A percentile compares a stretch with the other conserved stretches of the same genome.
Conservation (phyloP, 2,329 filamentous ascomycete species). For the Metarhizium sp. region DNA sequence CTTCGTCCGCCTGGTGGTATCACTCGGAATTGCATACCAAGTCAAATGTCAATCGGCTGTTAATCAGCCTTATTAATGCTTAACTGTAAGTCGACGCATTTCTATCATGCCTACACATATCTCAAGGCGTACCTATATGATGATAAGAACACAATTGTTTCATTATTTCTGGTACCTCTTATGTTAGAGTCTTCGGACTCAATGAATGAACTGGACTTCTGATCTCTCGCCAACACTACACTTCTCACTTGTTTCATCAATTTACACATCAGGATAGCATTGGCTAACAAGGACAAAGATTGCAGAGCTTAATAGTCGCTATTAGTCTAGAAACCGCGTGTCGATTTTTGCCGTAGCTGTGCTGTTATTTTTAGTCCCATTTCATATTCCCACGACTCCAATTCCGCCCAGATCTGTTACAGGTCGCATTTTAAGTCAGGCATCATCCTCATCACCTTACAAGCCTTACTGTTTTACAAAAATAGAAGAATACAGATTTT, state of each 20-base stretch:
- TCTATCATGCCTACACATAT: background rate
- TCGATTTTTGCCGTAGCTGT: background rate
- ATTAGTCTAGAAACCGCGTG: background rate
- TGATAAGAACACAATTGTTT: conserved; percentile 56
- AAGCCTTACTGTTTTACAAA: conserved; percentile 10
- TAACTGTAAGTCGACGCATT: conserved; percentile 7
- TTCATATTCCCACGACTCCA: background rate
- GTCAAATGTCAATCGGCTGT: background rate
- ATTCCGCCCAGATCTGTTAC: background rate
- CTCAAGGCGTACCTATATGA: conserved; percentile 39
- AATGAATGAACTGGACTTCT: conserved; percentile 87
- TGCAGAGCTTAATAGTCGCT: background rate
- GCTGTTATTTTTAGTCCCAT: background rate
- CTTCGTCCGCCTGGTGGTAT: background rate
- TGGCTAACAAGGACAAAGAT: conserved; percentile 5
- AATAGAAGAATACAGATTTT: conserved; percentile 3
- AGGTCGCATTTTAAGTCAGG: background rate
- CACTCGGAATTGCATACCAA: background rate
- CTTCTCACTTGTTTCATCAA: background rate
- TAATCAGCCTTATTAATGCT: background rate
- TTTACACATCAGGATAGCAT: background rate
- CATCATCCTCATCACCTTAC: background rate
- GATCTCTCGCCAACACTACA: conserved; percentile 30
- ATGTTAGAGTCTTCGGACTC: conserved; percentile 64
- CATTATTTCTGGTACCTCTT: conserved; percentile 95